phyloP scores from a whole-genome alignment of 1,139 yeast genomes.

The Cylindricascospora bacillispora region DNA sequence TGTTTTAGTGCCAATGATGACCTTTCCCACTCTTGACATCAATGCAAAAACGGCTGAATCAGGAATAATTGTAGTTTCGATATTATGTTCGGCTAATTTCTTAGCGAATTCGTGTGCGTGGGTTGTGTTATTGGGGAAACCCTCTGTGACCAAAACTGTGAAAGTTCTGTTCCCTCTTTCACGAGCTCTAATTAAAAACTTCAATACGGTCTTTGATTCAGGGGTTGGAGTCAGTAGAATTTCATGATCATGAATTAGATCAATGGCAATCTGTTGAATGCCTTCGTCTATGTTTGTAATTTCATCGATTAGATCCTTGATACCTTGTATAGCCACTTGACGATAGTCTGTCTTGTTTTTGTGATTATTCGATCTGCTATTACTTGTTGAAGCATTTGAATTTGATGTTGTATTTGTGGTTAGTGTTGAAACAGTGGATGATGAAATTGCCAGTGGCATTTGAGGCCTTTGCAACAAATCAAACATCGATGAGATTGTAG shows the following conservation, averaged over 20 bases:
- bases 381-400: constrained; percentile 7
- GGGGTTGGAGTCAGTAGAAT: constrained; percentile 89
- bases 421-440: constrained; percentile 3
- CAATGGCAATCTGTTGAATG: constrained; percentile 79
- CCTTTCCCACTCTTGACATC: constrained; percentile 96
- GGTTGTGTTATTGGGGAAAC: constrained; percentile 74
- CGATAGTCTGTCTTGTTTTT: constrained; percentile 45
- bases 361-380: constrained; percentile 19
- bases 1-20: constrained; percentile 79
- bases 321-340: constrained; percentile 86
- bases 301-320: constrained; percentile 86
- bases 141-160: constrained; percentile 85
- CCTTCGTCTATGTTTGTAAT: constrained; percentile 83
- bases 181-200: constrained; percentile 77
- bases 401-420: constrained; percentile 16
- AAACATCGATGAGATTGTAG: constrained; percentile 79
- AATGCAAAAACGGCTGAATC: constrained; percentile 89
- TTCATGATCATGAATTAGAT: constrained; percentile 90
- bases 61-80: constrained; percentile 84
- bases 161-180: constrained; percentile 64
- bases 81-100: constrained; percentile 69
- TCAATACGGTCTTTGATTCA: constrained; percentile 75
- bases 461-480: constrained; percentile 55
- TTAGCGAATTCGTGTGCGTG: constrained; percentile 71
- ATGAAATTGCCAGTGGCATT: constrained; percentile 8